Evolutionary conservation across 257 asterid genomes (phyloP), one percentile per base, ranked within the genome.

Genomic region (Plantago major): DNA sequence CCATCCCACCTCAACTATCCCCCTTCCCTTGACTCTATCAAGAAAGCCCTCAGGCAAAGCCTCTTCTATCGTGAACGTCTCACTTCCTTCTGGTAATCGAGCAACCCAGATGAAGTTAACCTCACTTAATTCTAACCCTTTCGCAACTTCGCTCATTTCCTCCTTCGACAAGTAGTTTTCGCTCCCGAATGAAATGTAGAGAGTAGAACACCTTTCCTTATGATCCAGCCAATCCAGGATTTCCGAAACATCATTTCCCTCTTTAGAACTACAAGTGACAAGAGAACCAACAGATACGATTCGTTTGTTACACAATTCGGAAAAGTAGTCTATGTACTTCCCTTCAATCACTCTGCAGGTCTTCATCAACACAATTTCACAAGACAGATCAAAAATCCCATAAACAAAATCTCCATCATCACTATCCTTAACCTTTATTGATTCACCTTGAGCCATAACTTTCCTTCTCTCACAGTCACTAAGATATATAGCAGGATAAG

Each of bases 141-240:
- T 62, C 17, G 77, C 77, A 16, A 77, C 22, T 45, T 73, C 84
- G 45, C 16, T 33, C 1, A 71, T 75, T 48, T 81, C 82, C 17
- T 71, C 65, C 65, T 63, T 56, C 13, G 74, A 58, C 30, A 73
- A 47, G 63, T 70, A 81, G 51, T 68, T 70, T 30, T 81, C 87
- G 64, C 87, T 75, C 22, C 84, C 87, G 59, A 78, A 78, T 0
- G 84, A 73, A 15, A 76, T 67, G 63, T 73, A 81, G 12, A 81
- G 33, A 60, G 73, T 66, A 1, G 87, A 81, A 11, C 45, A 14
- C 0, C n/a, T 9, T 11, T 40, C 60, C 55, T 64, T 75, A 28
- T 38, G 11, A 46, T 60, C 15, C 6, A 81, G 62, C 84, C 87
- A 78, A 4, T 63, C 3, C 58, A 81, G 14, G 58, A 78, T 68